These are phyloP conservation scores for Perilla frutescens DNA, from an alignment of 257 asterid genomes.

Conservation along the genomic window DNA sequence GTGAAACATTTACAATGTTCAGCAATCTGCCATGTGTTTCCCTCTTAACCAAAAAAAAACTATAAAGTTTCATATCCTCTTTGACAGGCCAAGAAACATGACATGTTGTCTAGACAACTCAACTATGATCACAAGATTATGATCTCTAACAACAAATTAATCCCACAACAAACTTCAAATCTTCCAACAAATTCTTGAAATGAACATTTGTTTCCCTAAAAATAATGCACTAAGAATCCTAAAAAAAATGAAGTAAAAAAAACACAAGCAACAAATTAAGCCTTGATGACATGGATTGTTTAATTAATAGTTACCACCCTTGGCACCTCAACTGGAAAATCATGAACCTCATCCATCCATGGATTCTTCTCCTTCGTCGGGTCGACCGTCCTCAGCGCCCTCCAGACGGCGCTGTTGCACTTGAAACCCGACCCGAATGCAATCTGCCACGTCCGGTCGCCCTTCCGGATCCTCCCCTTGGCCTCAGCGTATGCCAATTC, in stretches of 20 bases:
- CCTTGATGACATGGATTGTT: neutral
- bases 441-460: conserved; percentile 61
- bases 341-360: conserved; percentile 54
- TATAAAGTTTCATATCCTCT: neutral
- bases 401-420: conserved; percentile 64
- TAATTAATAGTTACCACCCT: conserved; percentile 39
- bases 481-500: conserved; percentile 56
- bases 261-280: neutral
- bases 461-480: conserved; percentile 56
- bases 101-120: neutral
- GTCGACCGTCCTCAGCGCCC: conserved; percentile 42
- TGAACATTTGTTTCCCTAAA: neutral
- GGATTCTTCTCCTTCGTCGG: conserved; percentile 56
- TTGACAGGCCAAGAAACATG: neutral
- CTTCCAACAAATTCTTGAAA: conserved; percentile 1
- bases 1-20: neutral
- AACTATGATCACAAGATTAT: neutral
- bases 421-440: conserved; percentile 66
- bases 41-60: too few relatives aligned
- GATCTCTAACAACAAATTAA: neutral
- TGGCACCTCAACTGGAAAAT: conserved; percentile 62
- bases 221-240: conserved; percentile 21
- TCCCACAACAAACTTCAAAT: neutral
- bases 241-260: neutral
- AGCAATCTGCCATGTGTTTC: neutral